Conservation (phyloP, 805 yeast genomes). For the Wickerhamiella occidentalis region DNA sequence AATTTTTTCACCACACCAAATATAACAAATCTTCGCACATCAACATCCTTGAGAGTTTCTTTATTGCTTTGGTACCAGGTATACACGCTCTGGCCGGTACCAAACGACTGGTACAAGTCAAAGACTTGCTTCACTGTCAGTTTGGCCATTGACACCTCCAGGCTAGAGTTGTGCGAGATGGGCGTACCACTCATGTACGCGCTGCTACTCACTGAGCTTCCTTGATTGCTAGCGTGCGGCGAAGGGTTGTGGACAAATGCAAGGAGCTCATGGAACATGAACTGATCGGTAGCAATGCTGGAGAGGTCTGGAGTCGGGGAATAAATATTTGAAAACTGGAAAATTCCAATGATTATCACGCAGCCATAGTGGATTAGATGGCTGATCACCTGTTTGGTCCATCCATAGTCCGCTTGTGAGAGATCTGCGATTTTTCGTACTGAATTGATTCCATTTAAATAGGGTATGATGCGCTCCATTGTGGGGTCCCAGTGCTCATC, state of each 20-base stretch:
- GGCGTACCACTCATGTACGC: slow-evolving; percentile 10
- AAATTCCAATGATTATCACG: slow-evolving; percentile 68
- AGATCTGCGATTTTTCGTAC: slow-evolving; percentile 61
- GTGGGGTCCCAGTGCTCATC: slow-evolving; percentile 98
- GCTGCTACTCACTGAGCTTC: slow-evolving; percentile 11
- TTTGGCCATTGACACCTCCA: slow-evolving; percentile 3
- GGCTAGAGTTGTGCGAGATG: slow-evolving; percentile 3
- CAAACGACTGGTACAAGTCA: slow-evolving; percentile 60
- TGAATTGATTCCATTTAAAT: slow-evolving; percentile 79
- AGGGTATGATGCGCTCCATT: slow-evolving; percentile 75
- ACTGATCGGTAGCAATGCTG: slow-evolving; percentile 47
- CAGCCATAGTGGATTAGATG: slow-evolving; percentile 86
- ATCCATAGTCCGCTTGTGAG: slow-evolving; percentile 65
- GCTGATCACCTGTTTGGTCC: slow-evolving; percentile 78
- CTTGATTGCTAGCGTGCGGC: neutral
- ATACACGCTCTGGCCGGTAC: slow-evolving; percentile 62
- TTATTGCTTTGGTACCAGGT: slow-evolving; percentile 72
- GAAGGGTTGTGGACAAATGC: slow-evolving; percentile 50
- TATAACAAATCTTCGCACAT: slow-evolving; percentile 68
- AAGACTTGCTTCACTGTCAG: slow-evolving; percentile 34
- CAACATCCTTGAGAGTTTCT: slow-evolving; percentile 49
- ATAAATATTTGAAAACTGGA: slow-evolving; percentile 78
- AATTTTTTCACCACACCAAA: slow-evolving; percentile 78
- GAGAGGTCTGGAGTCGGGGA: slow-evolving; percentile 77
- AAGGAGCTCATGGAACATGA: slow-evolving; percentile 73